Evolutionary conservation across 164 flowering plant species (phyloP).

Genomic region (Akebia trifoliata): DNA sequence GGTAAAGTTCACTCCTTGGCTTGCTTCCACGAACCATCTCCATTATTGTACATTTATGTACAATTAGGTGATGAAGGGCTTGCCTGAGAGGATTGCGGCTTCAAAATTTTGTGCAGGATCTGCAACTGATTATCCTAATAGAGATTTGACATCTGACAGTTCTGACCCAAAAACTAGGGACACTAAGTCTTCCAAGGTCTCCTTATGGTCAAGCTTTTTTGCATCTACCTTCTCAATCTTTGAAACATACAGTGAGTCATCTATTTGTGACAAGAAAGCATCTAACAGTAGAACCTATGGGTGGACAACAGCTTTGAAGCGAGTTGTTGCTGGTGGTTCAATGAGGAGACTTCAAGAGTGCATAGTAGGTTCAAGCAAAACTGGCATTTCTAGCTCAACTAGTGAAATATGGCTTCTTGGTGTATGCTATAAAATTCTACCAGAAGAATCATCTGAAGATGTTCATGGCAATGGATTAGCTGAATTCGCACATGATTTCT

Average conservation of each 20-base stretch:
- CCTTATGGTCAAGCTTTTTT: constrained; percentile 52
- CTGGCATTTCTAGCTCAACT: constrained; percentile 45
- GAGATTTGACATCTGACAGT: constrained; percentile 15
- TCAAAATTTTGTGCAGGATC: constrained; percentile 28
- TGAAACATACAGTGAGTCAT: constrained; percentile 33
- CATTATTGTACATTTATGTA: constrained; percentile 8
- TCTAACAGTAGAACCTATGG: constrained; percentile 33
- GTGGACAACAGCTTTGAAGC: constrained; percentile 61
- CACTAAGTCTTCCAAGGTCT: constrained; percentile 27
- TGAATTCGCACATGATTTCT: constrained; percentile 71
- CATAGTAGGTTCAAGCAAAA: constrained; percentile 49
- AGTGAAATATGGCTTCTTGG: constrained; percentile 94
- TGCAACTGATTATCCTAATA: constrained; percentile 25
- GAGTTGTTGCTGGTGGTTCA: constrained; percentile 50
- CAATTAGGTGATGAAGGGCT: constrained; percentile 61
- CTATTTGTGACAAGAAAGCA: constrained; percentile 28
- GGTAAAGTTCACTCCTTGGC: background rate
- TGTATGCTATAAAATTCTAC: constrained; percentile 50
- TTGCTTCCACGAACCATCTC: constrained; percentile 7
- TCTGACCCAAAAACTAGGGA: constrained; percentile 29
- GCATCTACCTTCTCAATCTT: constrained; percentile 51
- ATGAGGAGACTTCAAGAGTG: constrained; percentile 83
- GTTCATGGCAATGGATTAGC: constrained; percentile 34
- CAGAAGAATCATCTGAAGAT: constrained; percentile 38
- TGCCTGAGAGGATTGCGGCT: constrained; percentile 33